Percentiles rank a stretch among this genome's conserved stretches.
Evolutionary conservation across 768 basidiomycete species (phyloP).

Genomic region (Kondoa malvinella): DNA sequence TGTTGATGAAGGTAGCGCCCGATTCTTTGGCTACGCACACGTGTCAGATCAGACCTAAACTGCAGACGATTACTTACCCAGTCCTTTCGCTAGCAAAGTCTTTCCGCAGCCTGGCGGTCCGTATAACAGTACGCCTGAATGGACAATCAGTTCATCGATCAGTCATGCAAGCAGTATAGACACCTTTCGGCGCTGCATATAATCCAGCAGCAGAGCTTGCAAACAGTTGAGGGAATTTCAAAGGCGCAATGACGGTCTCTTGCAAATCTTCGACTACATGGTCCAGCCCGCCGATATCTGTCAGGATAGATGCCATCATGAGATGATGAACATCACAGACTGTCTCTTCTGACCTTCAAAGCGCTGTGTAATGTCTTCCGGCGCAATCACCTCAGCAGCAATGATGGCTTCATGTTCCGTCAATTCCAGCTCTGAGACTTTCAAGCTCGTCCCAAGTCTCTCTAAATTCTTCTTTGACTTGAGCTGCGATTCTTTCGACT

Average conservation of each 20-base stretch:
- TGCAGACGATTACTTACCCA: conserved; percentile 29
- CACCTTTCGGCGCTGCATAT: conserved; percentile 84
- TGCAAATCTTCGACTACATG: conserved; percentile 71
- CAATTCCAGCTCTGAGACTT: conserved; percentile 43
- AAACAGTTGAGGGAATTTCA: conserved; percentile 79
- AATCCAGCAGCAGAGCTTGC: conserved; percentile 50
- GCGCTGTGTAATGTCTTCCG: conserved; percentile 62
- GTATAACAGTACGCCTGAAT: conserved; percentile 76
- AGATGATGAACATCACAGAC: neutral
- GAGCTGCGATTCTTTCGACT: neutral
- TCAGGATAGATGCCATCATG: neutral
- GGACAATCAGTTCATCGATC: too few relatives aligned
- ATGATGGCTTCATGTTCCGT: conserved; percentile 87
- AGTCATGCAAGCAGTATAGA: too few relatives aligned
- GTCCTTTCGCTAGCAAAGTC: conserved; percentile 96
- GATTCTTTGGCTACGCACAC: conserved; percentile 59
- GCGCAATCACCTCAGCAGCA: conserved; percentile 80
- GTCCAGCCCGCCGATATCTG: conserved; percentile 86
- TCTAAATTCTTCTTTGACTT: neutral
- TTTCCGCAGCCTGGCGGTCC: conserved; percentile 98
- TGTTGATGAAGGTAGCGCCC: conserved; percentile 88
- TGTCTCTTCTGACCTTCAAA: conserved; percentile 47
- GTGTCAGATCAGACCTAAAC: neutral
- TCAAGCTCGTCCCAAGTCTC: conserved; percentile 22
- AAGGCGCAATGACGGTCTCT: conserved; percentile 88